These are phyloP conservation scores for Aspergillus funiculosus DNA, from an alignment of 495 filamentous ascomycete species.

Conservation along the genomic window DNA sequence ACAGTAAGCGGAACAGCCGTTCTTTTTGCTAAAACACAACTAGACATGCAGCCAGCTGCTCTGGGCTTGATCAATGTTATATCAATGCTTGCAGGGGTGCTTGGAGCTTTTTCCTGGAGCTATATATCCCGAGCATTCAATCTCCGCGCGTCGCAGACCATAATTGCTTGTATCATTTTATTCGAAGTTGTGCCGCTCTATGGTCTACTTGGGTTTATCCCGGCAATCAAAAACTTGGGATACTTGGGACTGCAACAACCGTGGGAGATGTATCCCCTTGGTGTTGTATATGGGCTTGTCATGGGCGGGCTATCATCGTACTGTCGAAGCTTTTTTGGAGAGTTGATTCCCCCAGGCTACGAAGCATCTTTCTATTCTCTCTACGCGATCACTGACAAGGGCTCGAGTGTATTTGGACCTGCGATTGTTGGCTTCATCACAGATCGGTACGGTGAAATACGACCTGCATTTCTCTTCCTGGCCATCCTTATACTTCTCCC, in stretches of 20 bases:
- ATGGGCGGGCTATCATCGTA: conserved; percentile 90
- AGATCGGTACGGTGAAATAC: conserved; percentile 80
- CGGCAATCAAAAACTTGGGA: conserved; percentile 67
- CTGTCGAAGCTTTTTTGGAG: conserved; percentile 86
- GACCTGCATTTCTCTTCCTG: conserved; percentile 90
- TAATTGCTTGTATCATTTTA: conserved; percentile 79
- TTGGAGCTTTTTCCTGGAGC: conserved; percentile 88
- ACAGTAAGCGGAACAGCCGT: conserved; percentile 94
- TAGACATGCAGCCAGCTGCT: conserved; percentile 81
- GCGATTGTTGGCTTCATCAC: conserved; percentile 91
- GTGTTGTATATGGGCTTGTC: conserved; percentile 86
- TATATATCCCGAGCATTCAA: conserved; percentile 59
- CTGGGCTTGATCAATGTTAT: conserved; percentile 94
- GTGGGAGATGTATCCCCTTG: conserved; percentile 96
- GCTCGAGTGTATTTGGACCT: conserved; percentile 88
- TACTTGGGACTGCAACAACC: conserved; percentile 80
- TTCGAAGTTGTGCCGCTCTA: conserved; percentile 93
- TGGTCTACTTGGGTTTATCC: conserved; percentile 82
- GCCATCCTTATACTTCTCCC: conserved; percentile 77
- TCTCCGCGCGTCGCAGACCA: conserved; percentile 74
- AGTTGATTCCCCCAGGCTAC: conserved; percentile 86
- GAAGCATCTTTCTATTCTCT: conserved; percentile 96
- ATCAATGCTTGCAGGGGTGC: conserved; percentile 71
- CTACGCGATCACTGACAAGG: conserved; percentile 97
- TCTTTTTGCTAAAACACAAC: conserved; percentile 88